Conservation (phyloP, 1,284 basidiomycete genomes). For the Sphaerobolus stellatus region DNA sequence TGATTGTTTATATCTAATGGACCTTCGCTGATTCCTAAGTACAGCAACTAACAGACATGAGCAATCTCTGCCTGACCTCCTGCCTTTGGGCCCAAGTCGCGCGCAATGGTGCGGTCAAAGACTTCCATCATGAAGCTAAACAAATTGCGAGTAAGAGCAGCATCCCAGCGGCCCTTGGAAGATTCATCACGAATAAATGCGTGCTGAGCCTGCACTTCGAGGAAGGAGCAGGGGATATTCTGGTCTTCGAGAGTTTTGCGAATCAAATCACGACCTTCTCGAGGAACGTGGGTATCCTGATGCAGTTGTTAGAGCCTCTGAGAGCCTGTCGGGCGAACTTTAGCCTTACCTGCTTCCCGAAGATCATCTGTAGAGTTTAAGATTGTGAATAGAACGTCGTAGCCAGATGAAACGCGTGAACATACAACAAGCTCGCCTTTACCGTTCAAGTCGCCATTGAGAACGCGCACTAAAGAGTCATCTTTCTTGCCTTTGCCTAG, state of each 20-base stretch:
- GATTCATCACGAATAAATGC: slow-evolving; percentile 90
- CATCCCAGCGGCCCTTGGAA: slow-evolving; percentile 92
- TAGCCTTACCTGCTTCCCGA: slow-evolving; percentile 80
- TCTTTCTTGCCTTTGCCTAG: slow-evolving; percentile 85
- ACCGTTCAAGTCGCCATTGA: slow-evolving; percentile 68
- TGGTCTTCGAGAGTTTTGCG: slow-evolving; percentile 79
- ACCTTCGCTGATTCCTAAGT: slow-evolving; percentile 2
- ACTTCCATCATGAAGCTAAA: slow-evolving; percentile 90
- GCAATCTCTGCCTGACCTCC: slow-evolving; percentile 50
- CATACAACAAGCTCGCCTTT: slow-evolving; percentile 83
- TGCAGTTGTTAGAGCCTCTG: not conserved
- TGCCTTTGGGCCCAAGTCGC: slow-evolving; percentile 73
- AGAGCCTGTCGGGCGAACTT: not conserved
- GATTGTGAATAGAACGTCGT: slow-evolving; percentile 4
- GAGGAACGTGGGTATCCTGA: slow-evolving; percentile 86
- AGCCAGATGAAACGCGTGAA: slow-evolving; percentile 5
- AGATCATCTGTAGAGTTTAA: slow-evolving; percentile 68
- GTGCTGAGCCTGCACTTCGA: slow-evolving; percentile 92
- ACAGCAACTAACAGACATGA: slow-evolving; percentile 65
- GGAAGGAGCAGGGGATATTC: slow-evolving; percentile 71
- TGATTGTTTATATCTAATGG: no score
- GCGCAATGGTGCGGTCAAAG: slow-evolving; percentile 82
- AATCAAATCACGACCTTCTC: slow-evolving; percentile 80
- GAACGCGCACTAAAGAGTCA: slow-evolving; percentile 70
- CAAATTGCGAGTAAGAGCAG: slow-evolving; percentile 77